Evolutionary conservation across 2,329 filamentous ascomycete species (phyloP).

Genomic region (Furcasterigmium furcatum): DNA sequence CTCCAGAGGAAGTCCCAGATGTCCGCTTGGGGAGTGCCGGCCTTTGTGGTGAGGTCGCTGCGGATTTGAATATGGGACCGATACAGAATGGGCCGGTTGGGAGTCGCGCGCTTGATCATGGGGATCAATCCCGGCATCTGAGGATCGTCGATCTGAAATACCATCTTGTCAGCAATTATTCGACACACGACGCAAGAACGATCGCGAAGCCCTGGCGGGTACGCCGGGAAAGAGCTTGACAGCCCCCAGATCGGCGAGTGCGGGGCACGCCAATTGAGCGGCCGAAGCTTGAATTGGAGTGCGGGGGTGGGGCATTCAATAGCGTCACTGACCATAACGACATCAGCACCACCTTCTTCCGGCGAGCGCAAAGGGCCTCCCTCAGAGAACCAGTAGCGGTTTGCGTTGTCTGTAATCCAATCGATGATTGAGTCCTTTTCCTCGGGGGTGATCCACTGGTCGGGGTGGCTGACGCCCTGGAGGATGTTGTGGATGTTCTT

Average conservation of each 20-base stretch:
- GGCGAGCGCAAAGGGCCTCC: conserved; percentile 64
- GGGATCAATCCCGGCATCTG: conserved; percentile 81
- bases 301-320: conserved; percentile 5
- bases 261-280: not conserved
- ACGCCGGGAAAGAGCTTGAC: too few relatives aligned
- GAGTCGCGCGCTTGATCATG: conserved; percentile 67
- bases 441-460: conserved; percentile 60
- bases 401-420: conserved; percentile 73
- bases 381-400: conserved; percentile 68
- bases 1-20: conserved; percentile 76
- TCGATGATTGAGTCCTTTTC: conserved; percentile 61
- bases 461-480: conserved; percentile 68
- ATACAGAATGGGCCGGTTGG: conserved; percentile 74
- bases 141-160: conserved; percentile 66
- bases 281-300: not conserved
- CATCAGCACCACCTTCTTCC: conserved; percentile 69
- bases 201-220: too few relatives aligned
- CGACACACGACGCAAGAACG: too few relatives aligned
- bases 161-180: not conserved
- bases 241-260: too few relatives aligned
- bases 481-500: conserved; percentile 89
- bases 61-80: conserved; percentile 82
- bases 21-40: conserved; percentile 65
- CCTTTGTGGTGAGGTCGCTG: conserved; percentile 63
- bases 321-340: conserved; percentile 57